Conservation (phyloP, 768 basidiomycete genomes). For the Rhodotorula toruloides region DNA sequence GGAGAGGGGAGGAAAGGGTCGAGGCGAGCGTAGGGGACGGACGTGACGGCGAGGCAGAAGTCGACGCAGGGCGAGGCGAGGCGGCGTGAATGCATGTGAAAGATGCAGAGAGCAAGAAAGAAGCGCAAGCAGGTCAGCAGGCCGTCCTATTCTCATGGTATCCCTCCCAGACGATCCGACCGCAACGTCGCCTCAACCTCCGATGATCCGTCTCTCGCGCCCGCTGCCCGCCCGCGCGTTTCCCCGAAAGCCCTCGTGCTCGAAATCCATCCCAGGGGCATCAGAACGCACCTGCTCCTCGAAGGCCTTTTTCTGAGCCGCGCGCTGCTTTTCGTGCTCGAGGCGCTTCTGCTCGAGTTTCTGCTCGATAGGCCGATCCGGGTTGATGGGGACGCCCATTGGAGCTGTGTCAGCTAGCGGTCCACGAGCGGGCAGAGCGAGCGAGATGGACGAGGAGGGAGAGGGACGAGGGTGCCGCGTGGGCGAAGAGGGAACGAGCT, state of each 20-base stretch:
- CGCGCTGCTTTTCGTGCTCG: conserved; percentile 86
- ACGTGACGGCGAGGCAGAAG: neutral
- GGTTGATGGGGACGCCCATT: too few relatives aligned
- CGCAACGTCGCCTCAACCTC: too few relatives aligned
- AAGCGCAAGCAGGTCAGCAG: too few relatives aligned
- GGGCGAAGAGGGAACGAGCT: neutral
- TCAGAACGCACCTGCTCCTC: conserved; percentile 59
- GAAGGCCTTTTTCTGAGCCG: conserved; percentile 78
- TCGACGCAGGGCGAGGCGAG: too few relatives aligned
- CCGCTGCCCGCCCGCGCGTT: neutral
- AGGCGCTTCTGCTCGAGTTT: conserved; percentile 81
- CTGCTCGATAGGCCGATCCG: conserved; percentile 47
- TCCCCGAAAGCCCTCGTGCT: neutral
- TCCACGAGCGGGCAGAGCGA: neutral
- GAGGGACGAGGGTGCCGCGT: neutral
- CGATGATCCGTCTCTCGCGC: too few relatives aligned
- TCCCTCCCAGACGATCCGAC: too few relatives aligned
- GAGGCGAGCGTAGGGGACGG: too few relatives aligned
- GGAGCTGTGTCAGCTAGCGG: too few relatives aligned
- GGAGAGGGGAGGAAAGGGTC: neutral
- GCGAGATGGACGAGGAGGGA: neutral
- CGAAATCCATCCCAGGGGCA: neutral
- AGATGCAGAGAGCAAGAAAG: too few relatives aligned
- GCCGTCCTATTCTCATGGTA: too few relatives aligned
- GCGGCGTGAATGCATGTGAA: neutral